Conservation (phyloP, 257 asterid genomes). For the Thymus quinquecostatus region DNA sequence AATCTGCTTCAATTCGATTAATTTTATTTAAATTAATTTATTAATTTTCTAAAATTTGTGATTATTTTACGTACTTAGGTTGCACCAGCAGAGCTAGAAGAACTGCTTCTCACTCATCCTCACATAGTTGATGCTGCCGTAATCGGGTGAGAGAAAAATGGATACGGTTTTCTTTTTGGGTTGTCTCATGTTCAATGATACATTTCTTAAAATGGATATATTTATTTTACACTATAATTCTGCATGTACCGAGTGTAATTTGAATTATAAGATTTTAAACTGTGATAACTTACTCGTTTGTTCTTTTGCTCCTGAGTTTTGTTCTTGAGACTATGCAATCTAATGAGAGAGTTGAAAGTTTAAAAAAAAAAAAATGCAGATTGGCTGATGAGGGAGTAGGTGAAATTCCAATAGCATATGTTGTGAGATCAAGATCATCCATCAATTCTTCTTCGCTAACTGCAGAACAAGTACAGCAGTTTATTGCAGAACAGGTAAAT, state of each 20-base stretch:
- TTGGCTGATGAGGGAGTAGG: slow-evolving; percentile 71
- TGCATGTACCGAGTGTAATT: background rate
- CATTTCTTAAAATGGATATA: too few relatives aligned
- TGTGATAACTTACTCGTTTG: too few relatives aligned
- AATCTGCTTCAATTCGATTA: background rate
- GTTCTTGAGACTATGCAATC: too few relatives aligned
- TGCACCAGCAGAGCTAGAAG: slow-evolving; percentile 59
- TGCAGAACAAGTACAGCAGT: slow-evolving; percentile 28
- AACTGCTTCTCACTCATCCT: slow-evolving; percentile 48
- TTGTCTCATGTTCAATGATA: too few relatives aligned
- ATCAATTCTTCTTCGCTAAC: slow-evolving; percentile 21
- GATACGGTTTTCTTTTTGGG: too few relatives aligned
- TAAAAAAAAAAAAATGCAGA: slow-evolving; percentile 33
- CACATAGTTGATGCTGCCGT: slow-evolving; percentile 46
- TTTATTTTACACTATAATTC: background rate
- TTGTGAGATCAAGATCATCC: slow-evolving; percentile 62
- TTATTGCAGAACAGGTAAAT: slow-evolving; percentile 41
- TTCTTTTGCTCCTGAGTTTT: too few relatives aligned
- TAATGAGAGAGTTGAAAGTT: too few relatives aligned
- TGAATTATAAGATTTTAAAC: too few relatives aligned
- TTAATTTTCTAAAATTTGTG: background rate
- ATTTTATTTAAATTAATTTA: too few relatives aligned
- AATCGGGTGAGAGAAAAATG: background rate
- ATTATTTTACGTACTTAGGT: slow-evolving; percentile 24
- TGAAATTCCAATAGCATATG: slow-evolving; percentile 71